Percentiles rank a stretch among this genome's conserved stretches.
Conservation (phyloP, 441 rosid species). For the Melastoma candidum region DNA sequence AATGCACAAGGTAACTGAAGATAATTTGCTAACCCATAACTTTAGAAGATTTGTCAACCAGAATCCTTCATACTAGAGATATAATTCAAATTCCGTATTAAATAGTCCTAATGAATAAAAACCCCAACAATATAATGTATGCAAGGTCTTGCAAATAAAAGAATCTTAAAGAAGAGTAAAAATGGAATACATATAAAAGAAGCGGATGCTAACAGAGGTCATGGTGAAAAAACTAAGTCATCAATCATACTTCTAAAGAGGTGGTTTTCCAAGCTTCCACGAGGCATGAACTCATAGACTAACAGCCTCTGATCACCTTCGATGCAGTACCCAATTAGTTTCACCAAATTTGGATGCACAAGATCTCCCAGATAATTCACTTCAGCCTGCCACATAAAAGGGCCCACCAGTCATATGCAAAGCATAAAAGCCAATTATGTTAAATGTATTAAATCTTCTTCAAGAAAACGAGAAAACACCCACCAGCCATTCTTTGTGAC, state of each 20-base stretch:
- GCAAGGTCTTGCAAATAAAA: no score
- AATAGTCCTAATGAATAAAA: no score
- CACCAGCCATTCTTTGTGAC: conserved; percentile 99
- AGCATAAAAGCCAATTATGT: conserved; percentile 1
- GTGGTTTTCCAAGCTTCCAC: conserved; percentile 96
- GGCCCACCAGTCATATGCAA: conserved; percentile 12
- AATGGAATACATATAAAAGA: neutral
- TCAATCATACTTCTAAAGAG: conserved; percentile 70
- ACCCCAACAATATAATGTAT: no score
- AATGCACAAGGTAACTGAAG: no score
- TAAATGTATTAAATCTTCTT: neutral
- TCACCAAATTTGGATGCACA: conserved; percentile 84
- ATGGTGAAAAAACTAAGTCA: conserved; percentile 3
- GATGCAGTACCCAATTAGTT: conserved; percentile 87
- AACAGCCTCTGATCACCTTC: conserved; percentile 96
- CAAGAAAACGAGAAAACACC: conserved; percentile 3
- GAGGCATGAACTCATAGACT: conserved; percentile 93
- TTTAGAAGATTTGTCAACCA: no score
- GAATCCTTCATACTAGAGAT: no score
- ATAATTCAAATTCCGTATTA: no score
- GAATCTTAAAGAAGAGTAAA: no score
- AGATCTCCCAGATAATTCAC: conserved; percentile 87
- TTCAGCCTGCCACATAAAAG: conserved; percentile 68
- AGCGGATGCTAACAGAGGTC: conserved; percentile 3
- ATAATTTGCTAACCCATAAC: no score